phyloP scores from a whole-genome alignment of 345 rosid genomes.

The Euphorbia peplus region DNA sequence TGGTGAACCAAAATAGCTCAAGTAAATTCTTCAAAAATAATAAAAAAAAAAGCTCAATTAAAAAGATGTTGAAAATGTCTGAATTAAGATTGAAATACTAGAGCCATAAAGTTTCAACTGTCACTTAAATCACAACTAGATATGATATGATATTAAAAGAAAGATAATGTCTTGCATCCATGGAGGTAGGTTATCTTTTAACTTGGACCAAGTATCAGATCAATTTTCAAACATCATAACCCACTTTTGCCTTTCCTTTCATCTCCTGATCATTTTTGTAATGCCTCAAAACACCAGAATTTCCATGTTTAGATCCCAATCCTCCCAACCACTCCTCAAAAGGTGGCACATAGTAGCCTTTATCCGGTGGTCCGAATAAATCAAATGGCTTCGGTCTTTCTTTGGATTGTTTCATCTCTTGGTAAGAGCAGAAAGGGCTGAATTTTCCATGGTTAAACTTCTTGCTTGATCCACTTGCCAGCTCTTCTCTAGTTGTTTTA shows the following conservation, averaged over 20 bases:
- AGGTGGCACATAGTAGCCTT: neutral
- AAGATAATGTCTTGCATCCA: neutral
- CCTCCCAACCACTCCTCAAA: neutral
- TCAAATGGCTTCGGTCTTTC: neutral
- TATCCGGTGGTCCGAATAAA: neutral
- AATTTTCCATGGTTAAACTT: slow-evolving; percentile 1
- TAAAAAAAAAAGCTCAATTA: too few species aligned
- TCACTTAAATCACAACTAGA: neutral
- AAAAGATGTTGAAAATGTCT: neutral
- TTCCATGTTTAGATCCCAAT: neutral
- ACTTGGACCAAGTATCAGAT: too few species aligned
- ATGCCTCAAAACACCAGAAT: neutral
- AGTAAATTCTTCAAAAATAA: too few species aligned
- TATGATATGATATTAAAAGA: too few species aligned
- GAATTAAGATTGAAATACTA: neutral
- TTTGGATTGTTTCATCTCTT: neutral
- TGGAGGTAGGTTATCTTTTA: neutral
- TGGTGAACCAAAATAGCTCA: too few species aligned
- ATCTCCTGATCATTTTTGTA: neutral
- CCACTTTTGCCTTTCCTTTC: neutral
- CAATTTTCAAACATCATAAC: neutral
- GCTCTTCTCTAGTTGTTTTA: neutral
- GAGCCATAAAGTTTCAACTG: neutral
- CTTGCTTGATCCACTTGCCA: neutral
- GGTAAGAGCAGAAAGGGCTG: slow-evolving; percentile 5